Evolutionary conservation across 2,329 filamentous ascomycete genomes (phyloP), one percentile per base, ranked within the genome.

Genomic region (Alternaria gansuensis): DNA sequence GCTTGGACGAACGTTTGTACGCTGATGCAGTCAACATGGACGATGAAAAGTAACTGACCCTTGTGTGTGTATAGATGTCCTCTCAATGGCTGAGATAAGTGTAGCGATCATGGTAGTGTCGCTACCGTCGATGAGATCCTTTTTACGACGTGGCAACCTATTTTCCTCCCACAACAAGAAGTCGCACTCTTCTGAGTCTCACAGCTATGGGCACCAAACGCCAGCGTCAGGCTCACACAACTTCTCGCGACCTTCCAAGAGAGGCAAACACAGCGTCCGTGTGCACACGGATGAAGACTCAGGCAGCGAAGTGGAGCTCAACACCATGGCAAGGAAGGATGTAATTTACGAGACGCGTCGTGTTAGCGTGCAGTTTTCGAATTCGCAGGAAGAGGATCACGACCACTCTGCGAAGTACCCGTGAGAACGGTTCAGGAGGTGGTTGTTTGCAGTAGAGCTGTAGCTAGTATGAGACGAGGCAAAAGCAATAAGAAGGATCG

Each of bases 21-120:
- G 68, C 68, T 3, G 23, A 23, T 24, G 9, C 24, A 36, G 14
- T 21, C 10, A 17, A n/a, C 5, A 17, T n/a, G 6, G 13, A 17
- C 7, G 5, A 24, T 8, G 17, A 17, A 7, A 3, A 3, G 1
- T 26, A 5, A 49, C 49, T 65, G 40, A 64, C 43, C 9, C 17
- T 13, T 10, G 17, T 10, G 5, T 10, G 17, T 10, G 5, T 29
- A 7, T 39, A 71, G 69, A 63, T 21, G 67, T 72, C 0, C 67
- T 69, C 11, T 66, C 64, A 10, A 70, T 71, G 68, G 63, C 69
- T n/a, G 69, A 71, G 54, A 65, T 69, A 57, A 56, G 67, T 11
- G 68, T 67, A 28, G 67, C 68, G 5, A 70, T 72, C 21, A 71
- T 72, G 59, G 68, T 72, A 8, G 67, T 68, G 6, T 67, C 67